phyloP scores from a whole-genome alignment of 2,329 filamentous ascomycete species.

The Neonectria sp. region DNA sequence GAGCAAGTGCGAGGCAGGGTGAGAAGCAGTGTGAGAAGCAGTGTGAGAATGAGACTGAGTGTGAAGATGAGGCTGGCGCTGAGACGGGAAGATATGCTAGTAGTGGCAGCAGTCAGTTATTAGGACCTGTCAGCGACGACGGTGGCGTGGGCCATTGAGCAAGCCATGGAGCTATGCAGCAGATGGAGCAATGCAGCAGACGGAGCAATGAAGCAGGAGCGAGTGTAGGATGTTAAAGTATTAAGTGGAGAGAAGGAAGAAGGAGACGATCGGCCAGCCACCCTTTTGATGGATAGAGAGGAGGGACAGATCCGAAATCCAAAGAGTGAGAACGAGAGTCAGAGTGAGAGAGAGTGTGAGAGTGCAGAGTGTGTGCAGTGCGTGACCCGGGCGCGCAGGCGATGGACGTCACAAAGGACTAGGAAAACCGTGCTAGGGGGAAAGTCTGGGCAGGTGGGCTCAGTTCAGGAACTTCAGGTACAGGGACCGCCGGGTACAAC shows the following conservation, averaged over 20 bases:
- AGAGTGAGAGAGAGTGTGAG: constrained; percentile 9
- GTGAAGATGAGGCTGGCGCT: constrained; percentile 11
- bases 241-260: constrained; percentile 25
- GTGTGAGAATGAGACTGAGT: constrained; percentile 5
- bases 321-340: background rate
- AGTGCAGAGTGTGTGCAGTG: constrained; percentile 11
- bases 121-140: constrained; percentile 44
- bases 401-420: constrained; percentile 6
- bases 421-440: constrained; percentile 12
- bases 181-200: constrained; percentile 11
- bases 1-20: background rate
- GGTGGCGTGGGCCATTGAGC: constrained; percentile 47
- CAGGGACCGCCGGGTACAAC: constrained; percentile 23
- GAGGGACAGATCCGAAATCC: background rate
- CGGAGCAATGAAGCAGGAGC: constrained; percentile 16
- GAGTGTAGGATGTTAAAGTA: constrained; percentile 21
- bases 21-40: background rate
- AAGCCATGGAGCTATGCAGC: constrained; percentile 26
- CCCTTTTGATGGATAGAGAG: background rate
- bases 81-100: constrained; percentile 40
- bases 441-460: constrained; percentile 18
- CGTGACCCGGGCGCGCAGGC: background rate
- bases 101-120: constrained; percentile 32
- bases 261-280: constrained; percentile 25
- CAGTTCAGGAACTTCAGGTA: constrained; percentile 15